Percentiles rank a stretch among this genome's conserved stretches.
Evolutionary conservation across 2,329 filamentous ascomycete genomes (phyloP).

Genomic region (Dothiorella sarmentorum): DNA sequence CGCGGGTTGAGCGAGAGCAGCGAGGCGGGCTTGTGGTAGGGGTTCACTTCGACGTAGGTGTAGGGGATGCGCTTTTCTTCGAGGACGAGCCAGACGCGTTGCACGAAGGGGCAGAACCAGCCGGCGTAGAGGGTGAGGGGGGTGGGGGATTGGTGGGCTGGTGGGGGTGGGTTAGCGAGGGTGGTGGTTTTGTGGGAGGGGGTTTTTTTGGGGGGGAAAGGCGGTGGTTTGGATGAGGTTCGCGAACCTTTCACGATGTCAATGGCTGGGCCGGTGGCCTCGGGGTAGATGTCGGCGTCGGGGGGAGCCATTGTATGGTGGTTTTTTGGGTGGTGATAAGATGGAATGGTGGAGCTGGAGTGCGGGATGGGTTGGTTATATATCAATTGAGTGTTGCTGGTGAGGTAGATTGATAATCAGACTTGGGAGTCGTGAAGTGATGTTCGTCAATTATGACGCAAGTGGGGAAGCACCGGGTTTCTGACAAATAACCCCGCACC

Average conservation of each 20-base stretch:
- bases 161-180: neutral
- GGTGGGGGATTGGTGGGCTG: conserved; percentile 41
- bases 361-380: neutral
- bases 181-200: neutral
- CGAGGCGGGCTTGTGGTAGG: conserved; percentile 67
- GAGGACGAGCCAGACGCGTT: conserved; percentile 69
- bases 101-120: conserved; percentile 70
- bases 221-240: neutral
- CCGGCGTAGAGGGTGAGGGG: conserved; percentile 65
- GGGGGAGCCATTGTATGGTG: neutral
- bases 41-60: conserved; percentile 69
- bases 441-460: neutral
- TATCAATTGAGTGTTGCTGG: neutral
- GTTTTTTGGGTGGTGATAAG: neutral
- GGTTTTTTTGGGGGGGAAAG: too few species aligned
- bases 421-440: neutral
- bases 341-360: neutral
- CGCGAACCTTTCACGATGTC: conserved; percentile 28
- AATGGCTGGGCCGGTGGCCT: conserved; percentile 33
- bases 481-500: conserved; percentile 9
- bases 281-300: conserved; percentile 31
- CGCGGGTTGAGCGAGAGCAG: conserved; percentile 71
- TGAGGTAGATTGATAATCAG: conserved; percentile 1
- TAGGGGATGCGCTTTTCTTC: conserved; percentile 71
- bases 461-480: neutral